phyloP scores from a whole-genome alignment of 495 filamentous ascomycete species.

The Corynascus novoguineensis region DNA sequence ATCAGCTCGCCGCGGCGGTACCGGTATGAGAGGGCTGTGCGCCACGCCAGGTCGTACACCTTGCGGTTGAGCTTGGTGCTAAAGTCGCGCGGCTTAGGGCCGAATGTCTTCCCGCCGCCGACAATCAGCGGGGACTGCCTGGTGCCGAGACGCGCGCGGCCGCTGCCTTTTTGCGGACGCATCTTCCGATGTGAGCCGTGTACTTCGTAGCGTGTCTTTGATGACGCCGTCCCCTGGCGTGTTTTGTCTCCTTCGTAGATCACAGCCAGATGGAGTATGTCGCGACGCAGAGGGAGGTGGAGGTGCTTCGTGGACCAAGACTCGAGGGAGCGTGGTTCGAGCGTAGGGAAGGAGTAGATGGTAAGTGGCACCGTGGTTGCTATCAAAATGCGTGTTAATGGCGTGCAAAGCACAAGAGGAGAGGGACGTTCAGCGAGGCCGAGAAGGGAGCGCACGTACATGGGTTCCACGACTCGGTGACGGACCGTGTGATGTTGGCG shows the following conservation, averaged over 20 bases:
- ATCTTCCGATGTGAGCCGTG: slow-evolving; percentile 75
- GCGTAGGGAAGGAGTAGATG: slow-evolving; percentile 80
- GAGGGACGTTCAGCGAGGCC: slow-evolving; percentile 8
- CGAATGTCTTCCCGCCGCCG: slow-evolving; percentile 82
- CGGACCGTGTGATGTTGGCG: slow-evolving; percentile 42
- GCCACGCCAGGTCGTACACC: slow-evolving; percentile 94
- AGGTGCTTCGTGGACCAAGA: slow-evolving; percentile 78
- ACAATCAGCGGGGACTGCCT: slow-evolving; percentile 75
- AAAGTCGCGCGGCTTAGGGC: slow-evolving; percentile 87
- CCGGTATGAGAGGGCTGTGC: slow-evolving; percentile 87
- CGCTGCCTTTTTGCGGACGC: slow-evolving; percentile 76
- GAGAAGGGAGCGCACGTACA: slow-evolving; percentile 20
- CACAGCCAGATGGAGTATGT: slow-evolving; percentile 89
- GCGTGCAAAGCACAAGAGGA: too few relatives aligned
- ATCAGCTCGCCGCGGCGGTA: slow-evolving; percentile 82
- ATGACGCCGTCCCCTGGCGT: slow-evolving; percentile 78
- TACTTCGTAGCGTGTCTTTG: slow-evolving; percentile 80
- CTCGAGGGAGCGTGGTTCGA: slow-evolving; percentile 78
- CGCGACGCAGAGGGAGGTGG: slow-evolving; percentile 75
- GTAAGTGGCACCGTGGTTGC: slow-evolving; percentile 66
- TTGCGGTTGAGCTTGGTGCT: slow-evolving; percentile 74
- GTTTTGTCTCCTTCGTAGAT: slow-evolving; percentile 88
- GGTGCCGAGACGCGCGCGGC: slow-evolving; percentile 70
- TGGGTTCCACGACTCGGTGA: slow-evolving; percentile 22
- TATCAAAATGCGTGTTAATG: slow-evolving; percentile 11